Evolutionary conservation across 208 protist species (phyloP).

Genomic region (Trypanosoma cruzi): DNA sequence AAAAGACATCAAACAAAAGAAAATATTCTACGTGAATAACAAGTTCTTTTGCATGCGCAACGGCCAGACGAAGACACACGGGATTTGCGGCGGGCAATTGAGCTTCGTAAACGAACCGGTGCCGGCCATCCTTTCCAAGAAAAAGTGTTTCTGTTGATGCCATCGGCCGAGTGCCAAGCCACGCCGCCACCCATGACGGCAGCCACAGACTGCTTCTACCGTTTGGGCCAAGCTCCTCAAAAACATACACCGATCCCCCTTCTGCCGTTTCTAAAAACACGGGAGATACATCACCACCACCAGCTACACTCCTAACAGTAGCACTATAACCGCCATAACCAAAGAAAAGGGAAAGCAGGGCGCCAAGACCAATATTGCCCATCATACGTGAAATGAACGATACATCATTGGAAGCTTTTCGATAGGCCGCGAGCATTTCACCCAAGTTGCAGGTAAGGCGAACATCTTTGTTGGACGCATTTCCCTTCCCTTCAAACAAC

Average conservation of each 20-base stretch:
- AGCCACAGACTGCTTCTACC: slow-evolving; percentile 23
- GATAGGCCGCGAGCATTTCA: background rate
- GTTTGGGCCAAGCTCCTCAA: slow-evolving; percentile 30
- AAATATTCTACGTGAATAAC: slow-evolving; percentile 37
- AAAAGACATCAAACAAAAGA: slow-evolving; percentile 47
- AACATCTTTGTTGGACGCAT: background rate
- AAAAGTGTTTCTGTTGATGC: slow-evolving; percentile 15
- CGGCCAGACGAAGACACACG: slow-evolving; percentile 26
- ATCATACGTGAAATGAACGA: background rate
- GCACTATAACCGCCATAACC: background rate
- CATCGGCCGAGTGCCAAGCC: slow-evolving; percentile 27
- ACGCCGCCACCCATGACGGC: slow-evolving; percentile 24
- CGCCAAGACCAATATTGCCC: background rate
- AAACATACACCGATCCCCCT: slow-evolving; percentile 6
- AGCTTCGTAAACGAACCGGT: slow-evolving; percentile 20
- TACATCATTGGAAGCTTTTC: background rate
- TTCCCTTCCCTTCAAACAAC: background rate
- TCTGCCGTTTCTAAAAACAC: background rate
- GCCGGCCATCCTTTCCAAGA: background rate
- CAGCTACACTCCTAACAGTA: background rate
- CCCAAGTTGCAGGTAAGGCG: slow-evolving; percentile 14
- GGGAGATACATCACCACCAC: background rate
- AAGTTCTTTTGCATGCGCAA: slow-evolving; percentile 14
- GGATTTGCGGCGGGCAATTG: slow-evolving; percentile 20
- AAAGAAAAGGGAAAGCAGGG: slow-evolving; percentile 3